phyloP scores from a whole-genome alignment of 148 eudicot species.

The Rhododendron vialii region DNA sequence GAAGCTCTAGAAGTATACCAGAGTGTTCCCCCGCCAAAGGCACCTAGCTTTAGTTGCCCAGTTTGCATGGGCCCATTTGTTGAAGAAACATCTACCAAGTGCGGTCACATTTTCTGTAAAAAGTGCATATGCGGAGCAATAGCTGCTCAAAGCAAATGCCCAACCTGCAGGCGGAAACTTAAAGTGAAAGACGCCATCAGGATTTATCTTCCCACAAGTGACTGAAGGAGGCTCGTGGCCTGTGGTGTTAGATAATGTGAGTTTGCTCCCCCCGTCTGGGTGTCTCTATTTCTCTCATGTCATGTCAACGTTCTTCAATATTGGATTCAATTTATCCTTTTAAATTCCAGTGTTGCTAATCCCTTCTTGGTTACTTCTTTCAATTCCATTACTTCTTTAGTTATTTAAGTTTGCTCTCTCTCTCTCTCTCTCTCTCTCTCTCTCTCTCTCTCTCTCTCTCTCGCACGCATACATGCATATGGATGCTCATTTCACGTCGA shows the following conservation, averaged over 20 bases:
- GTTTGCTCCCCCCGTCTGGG: constrained; percentile 1
- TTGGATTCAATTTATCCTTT: neutral
- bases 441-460: neutral
- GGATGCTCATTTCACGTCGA: neutral
- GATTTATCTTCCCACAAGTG: constrained; percentile 15
- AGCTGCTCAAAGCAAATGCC: constrained; percentile 18
- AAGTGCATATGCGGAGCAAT: constrained; percentile 12
- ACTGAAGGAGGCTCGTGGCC: constrained; percentile 1
- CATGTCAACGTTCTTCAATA: neutral
- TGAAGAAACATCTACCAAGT: constrained; percentile 24
- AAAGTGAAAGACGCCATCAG: constrained; percentile 20
- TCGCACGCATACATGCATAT: no score
- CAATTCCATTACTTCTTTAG: neutral
- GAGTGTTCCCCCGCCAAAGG: constrained; percentile 3
- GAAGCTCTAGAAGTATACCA: neutral
- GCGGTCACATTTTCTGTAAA: constrained; percentile 28
- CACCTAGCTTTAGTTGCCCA: constrained; percentile 13
- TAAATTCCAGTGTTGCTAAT: neutral
- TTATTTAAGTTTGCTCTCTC: neutral
- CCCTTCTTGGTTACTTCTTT: neutral
- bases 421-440: neutral
- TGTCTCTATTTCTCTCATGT: neutral
- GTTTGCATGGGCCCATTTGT: constrained; percentile 17
- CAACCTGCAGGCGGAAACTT: constrained; percentile 17
- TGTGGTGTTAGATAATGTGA: constrained; percentile 4